These are phyloP conservation scores for Metschnikowia matae DNA, from an alignment of 805 yeast genomes.

Conservation along the genomic window DNA sequence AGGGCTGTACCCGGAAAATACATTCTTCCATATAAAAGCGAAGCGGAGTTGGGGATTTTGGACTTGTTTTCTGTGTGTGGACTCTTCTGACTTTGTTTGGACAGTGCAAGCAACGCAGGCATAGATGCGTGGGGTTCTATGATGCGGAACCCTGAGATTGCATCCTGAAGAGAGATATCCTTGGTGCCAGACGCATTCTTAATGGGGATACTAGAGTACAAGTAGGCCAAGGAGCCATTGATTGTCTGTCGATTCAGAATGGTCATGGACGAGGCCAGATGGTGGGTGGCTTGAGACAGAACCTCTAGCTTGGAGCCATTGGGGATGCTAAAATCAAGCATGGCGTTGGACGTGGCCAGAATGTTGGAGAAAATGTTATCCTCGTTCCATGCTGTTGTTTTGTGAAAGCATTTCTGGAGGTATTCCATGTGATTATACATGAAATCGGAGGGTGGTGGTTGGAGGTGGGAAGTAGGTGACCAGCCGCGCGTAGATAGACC, in stretches of 20 bases:
- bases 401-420: slow-evolving; percentile 67
- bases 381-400: slow-evolving; percentile 70
- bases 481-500: slow-evolving; percentile 1
- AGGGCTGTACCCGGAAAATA: slow-evolving; percentile 81
- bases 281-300: slow-evolving; percentile 63
- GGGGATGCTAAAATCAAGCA: slow-evolving; percentile 74
- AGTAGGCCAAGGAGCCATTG: slow-evolving; percentile 79
- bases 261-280: slow-evolving; percentile 69
- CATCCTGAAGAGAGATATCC: slow-evolving; percentile 57
- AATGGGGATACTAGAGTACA: slow-evolving; percentile 64
- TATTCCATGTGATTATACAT: slow-evolving; percentile 89
- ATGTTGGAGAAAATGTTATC: slow-evolving; percentile 75
- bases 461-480: not conserved
- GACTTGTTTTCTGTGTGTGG: not conserved
- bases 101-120: not conserved
- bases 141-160: slow-evolving; percentile 63
- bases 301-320: slow-evolving; percentile 60
- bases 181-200: slow-evolving; percentile 48
- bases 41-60: slow-evolving; percentile 10
- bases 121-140: slow-evolving; percentile 41
- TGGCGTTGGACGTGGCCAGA: slow-evolving; percentile 61
- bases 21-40: slow-evolving; percentile 78
- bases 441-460: not conserved
- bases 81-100: not conserved
- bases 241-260: slow-evolving; percentile 60